Evolutionary conservation across 192 early-diverging fungal species (phyloP).

Genomic region (Podila clonocystis): DNA sequence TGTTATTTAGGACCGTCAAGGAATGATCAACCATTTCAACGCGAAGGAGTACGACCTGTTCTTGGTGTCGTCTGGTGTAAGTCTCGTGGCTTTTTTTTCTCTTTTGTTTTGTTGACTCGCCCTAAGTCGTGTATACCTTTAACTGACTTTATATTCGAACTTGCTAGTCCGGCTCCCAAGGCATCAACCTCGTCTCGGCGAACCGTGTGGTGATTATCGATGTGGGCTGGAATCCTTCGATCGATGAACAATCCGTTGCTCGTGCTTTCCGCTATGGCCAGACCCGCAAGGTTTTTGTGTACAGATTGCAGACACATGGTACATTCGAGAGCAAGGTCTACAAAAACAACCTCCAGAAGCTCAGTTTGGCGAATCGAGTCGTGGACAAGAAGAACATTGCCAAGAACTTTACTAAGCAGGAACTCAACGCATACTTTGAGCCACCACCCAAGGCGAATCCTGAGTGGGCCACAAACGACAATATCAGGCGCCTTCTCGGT

Average conservation of each 20-base stretch:
- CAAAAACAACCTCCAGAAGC: constrained; percentile 78
- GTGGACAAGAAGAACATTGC: constrained; percentile 68
- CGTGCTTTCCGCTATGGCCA: constrained; percentile 79
- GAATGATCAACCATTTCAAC: constrained; percentile 74
- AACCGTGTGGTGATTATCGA: constrained; percentile 80
- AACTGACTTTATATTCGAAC: not conserved
- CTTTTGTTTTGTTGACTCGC: too few relatives aligned
- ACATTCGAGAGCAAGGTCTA: constrained; percentile 73
- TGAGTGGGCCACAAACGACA: constrained; percentile 16
- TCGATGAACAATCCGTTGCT: constrained; percentile 80
- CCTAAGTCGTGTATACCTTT: too few relatives aligned
- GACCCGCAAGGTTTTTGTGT: constrained; percentile 73
- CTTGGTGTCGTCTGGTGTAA: constrained; percentile 67
- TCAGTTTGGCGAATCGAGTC: constrained; percentile 70
- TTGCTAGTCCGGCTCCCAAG: constrained; percentile 49
- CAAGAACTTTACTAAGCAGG: constrained; percentile 56
- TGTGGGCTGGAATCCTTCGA: constrained; percentile 83
- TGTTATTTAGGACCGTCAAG: constrained; percentile 54
- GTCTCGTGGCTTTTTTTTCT: not conserved
- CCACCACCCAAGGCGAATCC: constrained; percentile 31
- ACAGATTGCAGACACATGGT: constrained; percentile 65
- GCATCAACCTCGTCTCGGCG: constrained; percentile 75
- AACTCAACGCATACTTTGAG: constrained; percentile 65
- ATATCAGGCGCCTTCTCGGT: constrained; percentile 7
- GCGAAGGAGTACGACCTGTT: constrained; percentile 53